These are phyloP conservation scores for Cystoisospora suis DNA, from an alignment of 169 alveolate species.

Conservation along the genomic window DNA sequence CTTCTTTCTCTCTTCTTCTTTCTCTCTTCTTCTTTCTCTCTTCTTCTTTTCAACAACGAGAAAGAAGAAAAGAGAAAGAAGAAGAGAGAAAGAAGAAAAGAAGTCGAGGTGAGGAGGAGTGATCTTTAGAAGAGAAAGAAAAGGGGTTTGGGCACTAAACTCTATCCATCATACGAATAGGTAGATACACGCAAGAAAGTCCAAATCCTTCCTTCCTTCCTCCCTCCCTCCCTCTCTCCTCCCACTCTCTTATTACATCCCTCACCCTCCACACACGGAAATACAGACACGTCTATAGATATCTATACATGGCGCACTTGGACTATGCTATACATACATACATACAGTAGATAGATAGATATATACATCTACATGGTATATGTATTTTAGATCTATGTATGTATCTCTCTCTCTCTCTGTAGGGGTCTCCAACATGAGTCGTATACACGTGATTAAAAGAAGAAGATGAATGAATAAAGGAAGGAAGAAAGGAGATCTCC, in stretches of 20 bases:
- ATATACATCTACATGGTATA: no score
- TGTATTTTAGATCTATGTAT: not conserved
- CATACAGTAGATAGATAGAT: no score
- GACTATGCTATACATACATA: no score
- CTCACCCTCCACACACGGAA: no score
- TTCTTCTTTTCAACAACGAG: no score
- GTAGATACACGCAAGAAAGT: not conserved
- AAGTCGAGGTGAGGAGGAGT: not conserved
- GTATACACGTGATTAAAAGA: not conserved
- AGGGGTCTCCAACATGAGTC: not conserved
- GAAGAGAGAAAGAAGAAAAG: not conserved
- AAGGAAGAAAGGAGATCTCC: not conserved
- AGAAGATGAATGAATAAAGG: not conserved
- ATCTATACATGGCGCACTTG: no score
- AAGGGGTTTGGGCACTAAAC: not conserved
- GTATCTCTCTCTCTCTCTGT: not conserved
- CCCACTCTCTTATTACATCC: no score
- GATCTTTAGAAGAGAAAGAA: not conserved
- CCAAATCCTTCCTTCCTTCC: no score
- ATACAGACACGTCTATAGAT: no score
- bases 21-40: not conserved
- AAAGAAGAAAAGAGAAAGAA: not conserved
- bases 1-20: constrained; percentile 71
- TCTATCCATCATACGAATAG: not conserved
- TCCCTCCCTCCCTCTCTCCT: no score